Percentiles rank a stretch among this genome's conserved stretches.
phyloP scores from a whole-genome alignment of 1,139 yeast genomes.

The Nakaseomyces glabratus region DNA sequence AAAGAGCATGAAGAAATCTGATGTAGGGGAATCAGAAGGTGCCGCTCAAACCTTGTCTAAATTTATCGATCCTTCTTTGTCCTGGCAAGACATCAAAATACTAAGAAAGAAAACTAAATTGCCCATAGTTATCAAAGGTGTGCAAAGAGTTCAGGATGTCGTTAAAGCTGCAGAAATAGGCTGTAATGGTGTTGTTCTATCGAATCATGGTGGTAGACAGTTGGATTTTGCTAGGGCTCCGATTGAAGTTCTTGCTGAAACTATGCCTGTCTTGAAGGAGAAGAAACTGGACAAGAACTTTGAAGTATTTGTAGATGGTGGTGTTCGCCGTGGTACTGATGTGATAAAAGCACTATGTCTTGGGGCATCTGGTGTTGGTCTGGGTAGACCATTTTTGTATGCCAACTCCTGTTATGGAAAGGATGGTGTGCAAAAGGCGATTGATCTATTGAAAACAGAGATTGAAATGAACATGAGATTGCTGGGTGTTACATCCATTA shows the following conservation, averaged over 20 bases:
- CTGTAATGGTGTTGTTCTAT: conserved; percentile 61
- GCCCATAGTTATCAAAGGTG: conserved; percentile 56
- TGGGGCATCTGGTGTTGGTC: conserved; percentile 70
- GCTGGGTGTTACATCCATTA: conserved; percentile 62
- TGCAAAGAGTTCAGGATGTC: conserved; percentile 60
- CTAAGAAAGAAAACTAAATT: conserved; percentile 35
- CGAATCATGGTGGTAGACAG: conserved; percentile 73
- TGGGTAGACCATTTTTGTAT: conserved; percentile 64
- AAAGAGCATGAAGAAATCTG: conserved; percentile 29
- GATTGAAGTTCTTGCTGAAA: conserved; percentile 56
- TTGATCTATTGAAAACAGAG: conserved; percentile 72
- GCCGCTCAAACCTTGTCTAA: conserved; percentile 81
- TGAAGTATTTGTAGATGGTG: conserved; percentile 43
- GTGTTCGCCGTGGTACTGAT: conserved; percentile 60
- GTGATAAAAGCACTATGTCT: conserved; percentile 58
- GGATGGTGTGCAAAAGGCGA: conserved; percentile 69
- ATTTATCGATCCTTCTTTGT: conserved; percentile 73
- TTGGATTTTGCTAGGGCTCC: conserved; percentile 61
- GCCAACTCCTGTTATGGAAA: conserved; percentile 69
- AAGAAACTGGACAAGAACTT: conserved; percentile 42
- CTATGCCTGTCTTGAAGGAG: conserved; percentile 45
- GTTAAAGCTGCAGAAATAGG: conserved; percentile 61
- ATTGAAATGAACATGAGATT: conserved; percentile 82
- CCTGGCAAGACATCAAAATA: conserved; percentile 41
- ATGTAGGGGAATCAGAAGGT: conserved; percentile 52